Percentiles rank a stretch among this genome's conserved stretches.
phyloP scores from a whole-genome alignment of 768 basidiomycete genomes.

The Lactarius psammicola region DNA sequence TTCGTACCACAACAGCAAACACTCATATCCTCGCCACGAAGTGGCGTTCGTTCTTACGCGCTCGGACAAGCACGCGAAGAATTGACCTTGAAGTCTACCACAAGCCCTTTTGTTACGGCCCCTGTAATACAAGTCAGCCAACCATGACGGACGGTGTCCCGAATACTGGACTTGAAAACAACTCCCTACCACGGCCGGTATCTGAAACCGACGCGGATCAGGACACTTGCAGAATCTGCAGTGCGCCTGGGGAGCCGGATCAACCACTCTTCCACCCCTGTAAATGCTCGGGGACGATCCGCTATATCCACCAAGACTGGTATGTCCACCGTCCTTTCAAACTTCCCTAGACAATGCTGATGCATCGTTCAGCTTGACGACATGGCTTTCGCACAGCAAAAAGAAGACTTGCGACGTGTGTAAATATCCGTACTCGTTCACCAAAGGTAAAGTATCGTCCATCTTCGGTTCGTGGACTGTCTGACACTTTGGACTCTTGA shows the following conservation, averaged over 20 bases:
- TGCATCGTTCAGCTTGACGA: constrained; percentile 64
- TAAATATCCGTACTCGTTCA: constrained; percentile 89
- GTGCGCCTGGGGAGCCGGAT: constrained; percentile 83
- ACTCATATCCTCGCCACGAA: neutral
- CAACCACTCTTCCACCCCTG: constrained; percentile 94
- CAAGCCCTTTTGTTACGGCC: neutral
- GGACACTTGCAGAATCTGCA: constrained; percentile 97
- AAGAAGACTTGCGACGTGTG: constrained; percentile 97
- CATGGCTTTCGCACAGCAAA: constrained; percentile 93
- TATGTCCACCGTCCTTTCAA: constrained; percentile 37
- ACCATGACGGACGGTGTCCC: constrained; percentile 18
- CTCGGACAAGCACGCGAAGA: neutral
- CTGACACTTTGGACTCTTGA: constrained; percentile 25
- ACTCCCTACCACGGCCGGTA: constrained; percentile 8
- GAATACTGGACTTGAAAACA: constrained; percentile 13
- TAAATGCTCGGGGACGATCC: constrained; percentile 96
- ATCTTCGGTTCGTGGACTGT: neutral
- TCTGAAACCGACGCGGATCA: constrained; percentile 23
- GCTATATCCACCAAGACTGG: constrained; percentile 98
- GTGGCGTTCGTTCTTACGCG: constrained; percentile 9
- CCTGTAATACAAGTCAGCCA: neutral
- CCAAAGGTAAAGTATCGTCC: constrained; percentile 61
- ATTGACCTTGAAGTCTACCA: neutral
- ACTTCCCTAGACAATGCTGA: constrained; percentile 10
- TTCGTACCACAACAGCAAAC: constrained; percentile 10